Conservation (phyloP, 2,329 filamentous ascomycete genomes). For the Fusarium piperis region DNA sequence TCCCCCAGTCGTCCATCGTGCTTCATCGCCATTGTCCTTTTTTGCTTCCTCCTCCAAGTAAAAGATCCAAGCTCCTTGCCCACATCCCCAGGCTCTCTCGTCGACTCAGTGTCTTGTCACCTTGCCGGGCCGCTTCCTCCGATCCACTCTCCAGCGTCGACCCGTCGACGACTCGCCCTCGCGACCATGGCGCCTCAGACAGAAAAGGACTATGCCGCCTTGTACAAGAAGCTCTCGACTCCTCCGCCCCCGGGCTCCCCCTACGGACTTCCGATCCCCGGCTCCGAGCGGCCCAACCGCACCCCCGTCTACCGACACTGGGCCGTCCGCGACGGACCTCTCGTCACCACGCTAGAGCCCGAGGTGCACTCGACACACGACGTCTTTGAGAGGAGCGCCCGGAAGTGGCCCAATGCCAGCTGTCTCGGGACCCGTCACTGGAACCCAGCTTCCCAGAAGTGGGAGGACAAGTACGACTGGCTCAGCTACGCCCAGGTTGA, state of each 20-base stretch:
- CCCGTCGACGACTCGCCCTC: slow-evolving; percentile 10
- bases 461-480: slow-evolving; percentile 81
- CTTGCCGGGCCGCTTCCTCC: slow-evolving; percentile 18
- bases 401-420: slow-evolving; percentile 70
- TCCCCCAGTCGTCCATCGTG: slow-evolving; percentile 1
- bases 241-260: slow-evolving; percentile 79
- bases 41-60: slow-evolving; percentile 1
- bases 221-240: slow-evolving; percentile 63
- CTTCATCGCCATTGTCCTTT: slow-evolving; percentile 4
- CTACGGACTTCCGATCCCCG: slow-evolving; percentile 81
- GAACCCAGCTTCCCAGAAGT: slow-evolving; percentile 77
- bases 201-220: slow-evolving; percentile 48
- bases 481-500: slow-evolving; percentile 83
- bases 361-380: slow-evolving; percentile 79
- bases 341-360: slow-evolving; percentile 79
- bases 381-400: slow-evolving; percentile 76
- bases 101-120: slow-evolving; percentile 7
- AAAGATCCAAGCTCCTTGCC: slow-evolving; percentile 14
- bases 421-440: slow-evolving; percentile 86
- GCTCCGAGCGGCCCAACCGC: slow-evolving; percentile 77
- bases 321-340: slow-evolving; percentile 74
- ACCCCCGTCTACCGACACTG: slow-evolving; percentile 85
- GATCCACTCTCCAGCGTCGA: neutral
- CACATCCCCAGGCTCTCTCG: slow-evolving; percentile 12
- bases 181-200: slow-evolving; percentile 46